Conservation (phyloP, 257 asterid species). For the Capsicum pubescens region DNA sequence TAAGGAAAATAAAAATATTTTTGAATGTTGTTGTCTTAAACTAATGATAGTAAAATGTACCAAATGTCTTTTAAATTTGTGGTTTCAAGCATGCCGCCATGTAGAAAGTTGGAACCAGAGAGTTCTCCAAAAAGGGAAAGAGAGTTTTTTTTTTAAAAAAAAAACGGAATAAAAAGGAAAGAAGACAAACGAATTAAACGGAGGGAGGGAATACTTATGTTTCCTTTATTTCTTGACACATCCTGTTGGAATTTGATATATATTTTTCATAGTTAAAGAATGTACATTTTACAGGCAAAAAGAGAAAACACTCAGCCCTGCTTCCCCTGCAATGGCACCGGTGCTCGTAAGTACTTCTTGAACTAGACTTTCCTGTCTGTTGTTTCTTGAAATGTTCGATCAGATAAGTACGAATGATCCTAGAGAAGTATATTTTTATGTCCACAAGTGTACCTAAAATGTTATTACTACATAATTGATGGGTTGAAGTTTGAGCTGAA, state of each 20-base stretch:
- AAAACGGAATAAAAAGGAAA: too few species aligned
- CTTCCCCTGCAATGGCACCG: constrained; percentile 91
- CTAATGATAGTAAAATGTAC: too few species aligned
- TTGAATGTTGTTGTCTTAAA: too few species aligned
- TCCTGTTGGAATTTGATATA: background rate
- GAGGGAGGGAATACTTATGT: too few species aligned
- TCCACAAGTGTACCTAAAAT: background rate
- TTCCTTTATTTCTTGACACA: background rate
- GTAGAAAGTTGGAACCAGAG: too few species aligned
- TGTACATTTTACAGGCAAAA: constrained; percentile 62
- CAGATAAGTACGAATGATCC: background rate
- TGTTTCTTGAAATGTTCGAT: background rate
- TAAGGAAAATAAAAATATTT: too few species aligned
- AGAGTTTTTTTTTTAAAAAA: too few species aligned
- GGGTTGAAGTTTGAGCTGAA: constrained; percentile 7
- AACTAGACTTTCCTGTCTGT: background rate
- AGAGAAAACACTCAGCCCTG: constrained; percentile 93
- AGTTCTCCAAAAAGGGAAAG: too few species aligned
- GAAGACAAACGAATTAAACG: too few species aligned
- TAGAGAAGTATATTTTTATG: background rate
- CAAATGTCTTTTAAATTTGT: too few species aligned
- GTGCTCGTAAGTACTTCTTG: constrained; percentile 75
- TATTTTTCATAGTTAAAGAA: background rate
- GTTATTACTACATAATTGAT: background rate
- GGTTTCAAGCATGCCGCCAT: too few species aligned